These are phyloP conservation scores for Glycine latifolia DNA, from an alignment of 306 rosid species.

Conservation along the genomic window DNA sequence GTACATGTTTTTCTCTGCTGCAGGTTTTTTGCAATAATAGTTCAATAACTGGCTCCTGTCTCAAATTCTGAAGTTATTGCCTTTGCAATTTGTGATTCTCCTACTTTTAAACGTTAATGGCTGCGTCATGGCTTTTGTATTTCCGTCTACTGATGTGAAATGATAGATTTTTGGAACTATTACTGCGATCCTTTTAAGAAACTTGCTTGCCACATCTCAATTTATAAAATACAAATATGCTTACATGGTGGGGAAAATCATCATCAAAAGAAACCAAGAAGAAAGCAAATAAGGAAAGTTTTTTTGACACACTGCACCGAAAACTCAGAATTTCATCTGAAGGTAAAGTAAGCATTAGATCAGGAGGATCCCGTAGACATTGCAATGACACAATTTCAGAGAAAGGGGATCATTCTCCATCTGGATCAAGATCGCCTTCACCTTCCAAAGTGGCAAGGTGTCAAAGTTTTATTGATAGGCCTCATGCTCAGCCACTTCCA, in stretches of 20 bases:
- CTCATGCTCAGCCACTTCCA: conserved; percentile 92
- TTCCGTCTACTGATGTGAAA: conserved; percentile 38
- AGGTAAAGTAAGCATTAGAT: conserved; percentile 62
- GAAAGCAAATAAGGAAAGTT: conserved; percentile 83
- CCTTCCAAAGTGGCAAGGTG: conserved; percentile 94
- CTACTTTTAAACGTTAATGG: conserved; percentile 47
- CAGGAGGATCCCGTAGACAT: conserved; percentile 73
- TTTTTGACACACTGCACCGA: conserved; percentile 76
- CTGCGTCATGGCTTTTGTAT: conserved; percentile 43
- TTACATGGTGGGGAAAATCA: conserved; percentile 88
- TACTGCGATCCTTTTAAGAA: conserved; percentile 46
- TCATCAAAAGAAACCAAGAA: conserved; percentile 91
- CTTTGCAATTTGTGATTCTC: conserved; percentile 46
- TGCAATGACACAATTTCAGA: conserved; percentile 87
- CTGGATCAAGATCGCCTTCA: conserved; percentile 85
- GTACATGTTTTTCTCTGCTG: conserved; percentile 42
- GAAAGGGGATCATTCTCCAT: conserved; percentile 78
- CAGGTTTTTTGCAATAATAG: conserved; percentile 52
- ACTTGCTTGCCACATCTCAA: conserved; percentile 39
- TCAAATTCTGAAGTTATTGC: conserved; percentile 38
- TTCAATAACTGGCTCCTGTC: conserved; percentile 27
- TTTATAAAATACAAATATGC: conserved; percentile 67
- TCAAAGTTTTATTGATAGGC: conserved; percentile 94
- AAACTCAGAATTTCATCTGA: conserved; percentile 81
- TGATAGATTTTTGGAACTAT: conserved; percentile 50